phyloP scores from a whole-genome alignment of 2,329 filamentous ascomycete genomes.

The Aspergillus ochraceus region DNA sequence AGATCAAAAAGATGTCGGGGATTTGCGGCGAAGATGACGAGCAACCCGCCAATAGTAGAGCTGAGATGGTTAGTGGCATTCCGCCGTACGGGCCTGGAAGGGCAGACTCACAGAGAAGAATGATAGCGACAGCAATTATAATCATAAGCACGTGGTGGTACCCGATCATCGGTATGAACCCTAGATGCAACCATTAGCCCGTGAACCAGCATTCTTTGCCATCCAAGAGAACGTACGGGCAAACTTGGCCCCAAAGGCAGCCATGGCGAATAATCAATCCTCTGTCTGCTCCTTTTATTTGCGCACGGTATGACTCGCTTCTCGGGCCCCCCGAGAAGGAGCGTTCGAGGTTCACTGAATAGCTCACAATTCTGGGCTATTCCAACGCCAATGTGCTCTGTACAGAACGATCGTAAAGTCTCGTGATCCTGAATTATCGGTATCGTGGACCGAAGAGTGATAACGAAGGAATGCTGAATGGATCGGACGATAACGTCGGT shows the following conservation, averaged over 20 bases:
- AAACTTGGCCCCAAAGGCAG: conserved; percentile 34
- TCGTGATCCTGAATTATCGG: not conserved
- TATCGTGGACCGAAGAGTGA: not conserved
- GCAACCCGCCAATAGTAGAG: conserved; percentile 89
- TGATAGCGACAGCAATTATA: conserved; percentile 87
- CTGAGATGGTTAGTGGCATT: conserved; percentile 49
- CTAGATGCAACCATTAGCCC: conserved; percentile 31
- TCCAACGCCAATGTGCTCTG: not conserved
- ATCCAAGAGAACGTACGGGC: conserved; percentile 32
- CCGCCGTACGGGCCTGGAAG: not conserved
- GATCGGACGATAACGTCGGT: conserved; percentile 10
- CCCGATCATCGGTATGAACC: conserved; percentile 62
- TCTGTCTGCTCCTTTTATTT: conserved; percentile 12
- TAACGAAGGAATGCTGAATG: not conserved
- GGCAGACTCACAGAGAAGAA: conserved; percentile 77
- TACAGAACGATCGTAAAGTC: not conserved
- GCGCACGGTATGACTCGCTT: conserved; percentile 33
- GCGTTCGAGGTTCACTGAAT: conserved; percentile 12
- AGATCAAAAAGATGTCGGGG: conserved; percentile 94
- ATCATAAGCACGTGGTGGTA: conserved; percentile 95
- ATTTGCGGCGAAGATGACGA: conserved; percentile 95
- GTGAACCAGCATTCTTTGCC: not conserved
- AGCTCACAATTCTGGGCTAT: conserved; percentile 7
- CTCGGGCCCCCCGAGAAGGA: conserved; percentile 44
- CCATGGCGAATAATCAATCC: conserved; percentile 25